Evolutionary conservation across 306 rosid genomes (phyloP).

Genomic region (Trifolium pratense): DNA sequence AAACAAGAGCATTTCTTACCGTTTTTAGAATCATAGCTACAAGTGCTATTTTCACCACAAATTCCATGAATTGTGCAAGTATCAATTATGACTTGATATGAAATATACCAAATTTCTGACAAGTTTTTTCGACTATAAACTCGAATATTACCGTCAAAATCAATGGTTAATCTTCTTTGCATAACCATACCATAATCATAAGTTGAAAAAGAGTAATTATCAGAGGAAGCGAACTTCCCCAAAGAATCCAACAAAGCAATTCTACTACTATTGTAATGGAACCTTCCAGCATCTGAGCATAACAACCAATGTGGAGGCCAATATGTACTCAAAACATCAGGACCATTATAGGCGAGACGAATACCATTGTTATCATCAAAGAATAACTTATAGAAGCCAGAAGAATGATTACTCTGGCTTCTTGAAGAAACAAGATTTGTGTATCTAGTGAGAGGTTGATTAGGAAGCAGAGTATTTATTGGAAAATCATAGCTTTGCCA

Average conservation of each 20-base stretch:
- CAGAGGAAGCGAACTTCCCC: slow-evolving; percentile 17
- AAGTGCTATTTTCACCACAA: slow-evolving; percentile 50
- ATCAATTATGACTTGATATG: slow-evolving; percentile 33
- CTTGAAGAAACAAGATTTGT: slow-evolving; percentile 41
- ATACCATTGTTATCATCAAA: slow-evolving; percentile 40
- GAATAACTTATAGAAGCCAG: slow-evolving; percentile 45
- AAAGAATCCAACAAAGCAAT: slow-evolving; percentile 20
- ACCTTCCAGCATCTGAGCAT: slow-evolving; percentile 15
- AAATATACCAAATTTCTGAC: slow-evolving; percentile 39
- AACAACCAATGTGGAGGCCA: slow-evolving; percentile 35
- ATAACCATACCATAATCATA: slow-evolving; percentile 40
- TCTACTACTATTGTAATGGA: slow-evolving; percentile 28
- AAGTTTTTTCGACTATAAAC: slow-evolving; percentile 36
- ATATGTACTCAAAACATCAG: slow-evolving; percentile 34
- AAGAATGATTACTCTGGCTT: slow-evolving; percentile 30
- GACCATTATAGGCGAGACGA: slow-evolving; percentile 36
- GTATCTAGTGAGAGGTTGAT: slow-evolving; percentile 39
- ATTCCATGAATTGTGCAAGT: slow-evolving; percentile 39
- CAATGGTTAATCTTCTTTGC: slow-evolving; percentile 40
- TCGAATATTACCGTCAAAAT: slow-evolving; percentile 45
- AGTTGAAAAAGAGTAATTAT: slow-evolving; percentile 15
- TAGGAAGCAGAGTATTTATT: slow-evolving; percentile 54
- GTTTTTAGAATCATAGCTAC: slow-evolving; percentile 4
- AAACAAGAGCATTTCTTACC: slow-evolving; percentile 44
- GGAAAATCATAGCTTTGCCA: slow-evolving; percentile 62